A percentile compares a stretch with the other conserved stretches of the same genome.
Evolutionary conservation across 495 filamentous ascomycete species (phyloP).

Genomic region (Aspergillus olivimuriae): DNA sequence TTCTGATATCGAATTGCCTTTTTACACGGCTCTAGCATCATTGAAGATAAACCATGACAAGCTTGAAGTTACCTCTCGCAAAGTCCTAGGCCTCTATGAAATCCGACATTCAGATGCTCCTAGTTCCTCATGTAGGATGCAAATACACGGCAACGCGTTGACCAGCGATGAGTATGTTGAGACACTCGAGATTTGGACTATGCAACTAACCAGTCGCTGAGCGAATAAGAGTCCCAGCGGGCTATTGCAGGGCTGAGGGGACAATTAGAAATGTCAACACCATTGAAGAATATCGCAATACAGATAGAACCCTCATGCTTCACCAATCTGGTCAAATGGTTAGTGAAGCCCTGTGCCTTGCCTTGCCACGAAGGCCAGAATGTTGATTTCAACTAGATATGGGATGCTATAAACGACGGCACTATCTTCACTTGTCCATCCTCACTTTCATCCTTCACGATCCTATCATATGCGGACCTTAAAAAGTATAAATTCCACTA

Average conservation of each 20-base stretch:
- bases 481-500: slow-evolving; percentile 95
- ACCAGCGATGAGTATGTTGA: slow-evolving; percentile 68
- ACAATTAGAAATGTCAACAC: slow-evolving; percentile 96
- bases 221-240: slow-evolving; percentile 57
- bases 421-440: slow-evolving; percentile 93
- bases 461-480: slow-evolving; percentile 90
- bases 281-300: slow-evolving; percentile 80
- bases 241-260: slow-evolving; percentile 78
- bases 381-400: slow-evolving; percentile 53
- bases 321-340: slow-evolving; percentile 70
- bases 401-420: slow-evolving; percentile 94
- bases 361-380: background rate
- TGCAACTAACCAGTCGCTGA: background rate
- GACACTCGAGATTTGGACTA: no score
- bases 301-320: slow-evolving; percentile 66
- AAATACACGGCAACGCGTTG: slow-evolving; percentile 80
- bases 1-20: slow-evolving; percentile 91
- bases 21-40: slow-evolving; percentile 81
- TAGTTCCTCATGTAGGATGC: slow-evolving; percentile 72
- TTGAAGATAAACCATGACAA: slow-evolving; percentile 95
- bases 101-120: slow-evolving; percentile 61
- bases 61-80: slow-evolving; percentile 84
- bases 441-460: slow-evolving; percentile 75
- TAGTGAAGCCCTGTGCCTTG: slow-evolving; percentile 17
- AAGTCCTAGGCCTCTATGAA: slow-evolving; percentile 84